Evolutionary conservation across 163 green algal species (phyloP), one percentile per base, ranked within the genome.

Genomic region (Coccomyxa subellipsoidea): DNA sequence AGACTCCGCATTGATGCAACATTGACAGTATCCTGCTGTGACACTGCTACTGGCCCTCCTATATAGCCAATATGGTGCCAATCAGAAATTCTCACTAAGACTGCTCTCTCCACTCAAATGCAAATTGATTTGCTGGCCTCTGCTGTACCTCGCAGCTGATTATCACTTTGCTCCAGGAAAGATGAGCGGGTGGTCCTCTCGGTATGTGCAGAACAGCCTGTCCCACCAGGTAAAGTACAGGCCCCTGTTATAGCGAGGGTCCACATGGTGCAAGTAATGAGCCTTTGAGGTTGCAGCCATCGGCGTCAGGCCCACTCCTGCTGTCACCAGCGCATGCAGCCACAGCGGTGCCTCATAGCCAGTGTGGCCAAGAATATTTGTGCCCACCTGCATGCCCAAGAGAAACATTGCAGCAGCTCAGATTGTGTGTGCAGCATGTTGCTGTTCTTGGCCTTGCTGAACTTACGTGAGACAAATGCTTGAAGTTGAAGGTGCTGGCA

Each of bases 181-280:
- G 35, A 83, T 37, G 6, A 38, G 38, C 35, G 47, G 73, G 69
- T 80, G 59, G 15, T 69, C 34, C 6, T 84, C 73, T 0, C 54
- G 73, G 54, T 81, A 81, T 2, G 81, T 79, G n/a, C 54, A 75
- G 21, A 25, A 53, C 4, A 85, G 27, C 7, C 78, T 38, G 59
- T 85, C 86, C 54, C 79, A 90, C 79, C 83, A 87, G 12, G 79
- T 88, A 80, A 91, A 91, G 66, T 90, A 91, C 37, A 91, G 81
- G 27, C 80, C 86, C 9, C 85, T 69, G 73, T 91, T 91, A 69
- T 81, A 84, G 31, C 86, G 81, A 1, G 84, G 84, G 47, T 91
- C 84, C 18, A 91, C 35, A 66, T 91, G 88, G 80, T 91, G 88
- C 54, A 91, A 87, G 82, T 85, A 91, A 59, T 91, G 88, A 0